Evolutionary conservation across 257 asterid genomes (phyloP).

Genomic region (Agastache rugosa): DNA sequence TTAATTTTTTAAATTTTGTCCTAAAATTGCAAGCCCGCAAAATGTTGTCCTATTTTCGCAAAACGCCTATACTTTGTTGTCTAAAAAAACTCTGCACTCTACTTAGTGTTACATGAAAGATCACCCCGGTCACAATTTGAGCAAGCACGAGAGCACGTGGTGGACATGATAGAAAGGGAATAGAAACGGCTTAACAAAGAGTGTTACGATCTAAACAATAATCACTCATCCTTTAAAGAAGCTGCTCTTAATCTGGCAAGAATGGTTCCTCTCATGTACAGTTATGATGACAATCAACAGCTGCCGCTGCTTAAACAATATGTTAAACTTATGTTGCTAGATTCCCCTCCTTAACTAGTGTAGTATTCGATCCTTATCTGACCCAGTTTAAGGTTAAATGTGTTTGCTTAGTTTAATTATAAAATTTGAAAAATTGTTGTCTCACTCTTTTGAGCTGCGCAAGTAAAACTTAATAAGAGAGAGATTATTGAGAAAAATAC

Average conservation of each 20-base stretch:
- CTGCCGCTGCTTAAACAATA: slow-evolving; percentile 36
- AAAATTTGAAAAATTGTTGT: too few relatives aligned
- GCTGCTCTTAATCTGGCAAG: slow-evolving; percentile 51
- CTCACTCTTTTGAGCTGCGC: too few relatives aligned
- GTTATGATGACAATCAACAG: slow-evolving; percentile 39
- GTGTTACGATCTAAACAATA: slow-evolving; percentile 25
- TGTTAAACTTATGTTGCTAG: slow-evolving; percentile 22
- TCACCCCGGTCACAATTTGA: background rate
- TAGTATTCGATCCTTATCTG: too few relatives aligned
- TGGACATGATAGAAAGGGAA: slow-evolving; percentile 32
- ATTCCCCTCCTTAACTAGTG: background rate
- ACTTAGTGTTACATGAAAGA: slow-evolving; percentile 44
- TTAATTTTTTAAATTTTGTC: too few relatives aligned
- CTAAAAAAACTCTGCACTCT: too few relatives aligned
- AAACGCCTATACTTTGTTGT: too few relatives aligned
- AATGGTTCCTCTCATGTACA: slow-evolving; percentile 44
- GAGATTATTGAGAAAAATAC: too few relatives aligned
- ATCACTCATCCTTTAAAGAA: slow-evolving; percentile 20
- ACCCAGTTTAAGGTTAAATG: too few relatives aligned
- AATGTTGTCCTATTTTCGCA: too few relatives aligned
- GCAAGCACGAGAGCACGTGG: slow-evolving; percentile 33
- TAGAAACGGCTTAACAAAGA: slow-evolving; percentile 49
- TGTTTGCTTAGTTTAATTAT: too few relatives aligned
- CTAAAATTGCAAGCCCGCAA: too few relatives aligned
- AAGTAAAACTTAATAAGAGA: too few relatives aligned